Conservation (phyloP, 805 yeast species). For the Wickerhamiella kurtzmanii region DNA sequence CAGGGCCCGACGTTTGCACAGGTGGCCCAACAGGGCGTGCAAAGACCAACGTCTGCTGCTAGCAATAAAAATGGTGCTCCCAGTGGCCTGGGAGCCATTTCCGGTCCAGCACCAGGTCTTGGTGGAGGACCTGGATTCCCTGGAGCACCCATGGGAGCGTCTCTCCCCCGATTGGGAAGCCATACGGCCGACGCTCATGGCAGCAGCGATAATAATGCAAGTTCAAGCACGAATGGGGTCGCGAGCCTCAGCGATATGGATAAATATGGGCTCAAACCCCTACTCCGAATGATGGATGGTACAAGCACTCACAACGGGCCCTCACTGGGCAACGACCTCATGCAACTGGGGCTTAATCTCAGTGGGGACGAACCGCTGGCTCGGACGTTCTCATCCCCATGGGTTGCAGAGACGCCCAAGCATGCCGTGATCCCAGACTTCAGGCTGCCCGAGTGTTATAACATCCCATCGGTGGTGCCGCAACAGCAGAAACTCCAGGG, state of each 20-base stretch:
- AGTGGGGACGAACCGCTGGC: slow-evolving; percentile 35
- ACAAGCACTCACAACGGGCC: slow-evolving; percentile 47
- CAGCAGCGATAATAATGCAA: not conserved
- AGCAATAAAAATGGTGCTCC: not conserved
- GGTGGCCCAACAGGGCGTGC: slow-evolving; percentile 14
- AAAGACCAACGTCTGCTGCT: not conserved
- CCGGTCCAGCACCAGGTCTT: not conserved
- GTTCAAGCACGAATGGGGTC: not conserved
- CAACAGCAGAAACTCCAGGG: slow-evolving; percentile 32
- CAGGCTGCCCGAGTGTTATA: slow-evolving; percentile 45
- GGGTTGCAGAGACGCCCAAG: slow-evolving; percentile 79
- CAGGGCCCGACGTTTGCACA: slow-evolving; percentile 14
- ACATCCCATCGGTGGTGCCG: slow-evolving; percentile 31
- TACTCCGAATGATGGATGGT: slow-evolving; percentile 45
- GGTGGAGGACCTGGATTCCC: not conserved
- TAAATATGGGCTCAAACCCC: slow-evolving; percentile 54
- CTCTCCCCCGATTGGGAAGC: slow-evolving; percentile 1
- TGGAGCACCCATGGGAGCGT: not conserved
- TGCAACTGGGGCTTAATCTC: slow-evolving; percentile 51
- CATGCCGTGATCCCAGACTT: slow-evolving; percentile 82
- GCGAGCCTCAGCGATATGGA: slow-evolving; percentile 33
- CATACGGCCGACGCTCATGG: not conserved
- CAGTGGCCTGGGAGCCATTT: not conserved
- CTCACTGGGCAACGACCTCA: slow-evolving; percentile 64
- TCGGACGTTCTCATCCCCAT: slow-evolving; percentile 72